A percentile compares a stretch with the other conserved stretches of the same genome.
Conservation (phyloP, 495 filamentous ascomycete genomes). For the Lichenothelia convexa region DNA sequence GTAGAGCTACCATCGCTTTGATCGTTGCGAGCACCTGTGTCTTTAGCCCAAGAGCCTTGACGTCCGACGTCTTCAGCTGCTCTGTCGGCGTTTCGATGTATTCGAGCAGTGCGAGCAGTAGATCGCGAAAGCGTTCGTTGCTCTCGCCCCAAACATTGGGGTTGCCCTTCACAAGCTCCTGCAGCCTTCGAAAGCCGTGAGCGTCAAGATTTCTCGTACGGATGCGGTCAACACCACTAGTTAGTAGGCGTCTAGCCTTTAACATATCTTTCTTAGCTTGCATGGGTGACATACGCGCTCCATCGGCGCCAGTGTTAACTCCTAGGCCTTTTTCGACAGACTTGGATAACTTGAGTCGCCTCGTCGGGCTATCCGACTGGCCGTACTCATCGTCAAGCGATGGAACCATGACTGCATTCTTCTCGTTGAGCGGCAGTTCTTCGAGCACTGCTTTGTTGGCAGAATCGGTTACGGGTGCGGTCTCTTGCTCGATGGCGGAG, state of each 20-base stretch:
- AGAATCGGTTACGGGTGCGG: neutral
- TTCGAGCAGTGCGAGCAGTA: slow-evolving; percentile 53
- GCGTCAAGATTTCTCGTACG: slow-evolving; percentile 56
- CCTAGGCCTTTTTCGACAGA: neutral
- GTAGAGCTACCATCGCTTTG: slow-evolving; percentile 53
- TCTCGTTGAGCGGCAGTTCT: slow-evolving; percentile 25
- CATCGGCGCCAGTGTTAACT: neutral
- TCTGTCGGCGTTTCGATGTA: slow-evolving; percentile 39
- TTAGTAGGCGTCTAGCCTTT: slow-evolving; percentile 36
- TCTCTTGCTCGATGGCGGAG: slow-evolving; percentile 9
- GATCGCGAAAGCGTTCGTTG: slow-evolving; percentile 44
- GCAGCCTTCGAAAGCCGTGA: slow-evolving; percentile 75
- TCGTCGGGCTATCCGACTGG: no score
- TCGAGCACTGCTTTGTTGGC: slow-evolving; percentile 18
- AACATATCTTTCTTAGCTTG: slow-evolving; percentile 30
- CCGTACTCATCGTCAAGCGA: no score
- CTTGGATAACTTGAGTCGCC: no score
- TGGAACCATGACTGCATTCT: no score
- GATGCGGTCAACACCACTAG: slow-evolving; percentile 60
- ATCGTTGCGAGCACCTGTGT: slow-evolving; percentile 69
- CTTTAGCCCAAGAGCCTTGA: slow-evolving; percentile 55
- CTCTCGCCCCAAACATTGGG: slow-evolving; percentile 35
- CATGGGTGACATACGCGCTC: slow-evolving; percentile 8
- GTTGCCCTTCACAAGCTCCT: slow-evolving; percentile 57
- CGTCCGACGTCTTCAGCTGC: slow-evolving; percentile 20